A percentile compares a stretch with the other conserved stretches of the same genome.
These are phyloP conservation scores for Rutstroemia sydowiana DNA, from an alignment of 2,329 filamentous ascomycete genomes.

Conservation along the genomic window DNA sequence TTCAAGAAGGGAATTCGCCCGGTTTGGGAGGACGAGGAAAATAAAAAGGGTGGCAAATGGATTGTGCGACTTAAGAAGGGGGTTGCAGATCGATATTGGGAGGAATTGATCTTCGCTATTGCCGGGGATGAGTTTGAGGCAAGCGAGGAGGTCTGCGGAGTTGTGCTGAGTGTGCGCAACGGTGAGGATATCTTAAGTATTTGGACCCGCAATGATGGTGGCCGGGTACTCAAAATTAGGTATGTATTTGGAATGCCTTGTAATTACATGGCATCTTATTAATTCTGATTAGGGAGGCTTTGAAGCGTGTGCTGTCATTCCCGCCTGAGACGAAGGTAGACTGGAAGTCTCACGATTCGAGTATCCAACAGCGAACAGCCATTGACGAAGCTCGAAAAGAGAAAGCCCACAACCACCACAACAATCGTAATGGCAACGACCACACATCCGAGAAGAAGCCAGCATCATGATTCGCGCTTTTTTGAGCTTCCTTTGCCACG, in stretches of 20 bases:
- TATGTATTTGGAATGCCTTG: slow-evolving; percentile 37
- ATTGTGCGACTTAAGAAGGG: slow-evolving; percentile 96
- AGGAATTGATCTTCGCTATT: slow-evolving; percentile 83
- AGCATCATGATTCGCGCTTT: slow-evolving; percentile 14
- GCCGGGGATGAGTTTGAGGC: slow-evolving; percentile 91
- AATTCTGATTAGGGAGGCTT: slow-evolving; percentile 62
- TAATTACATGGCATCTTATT: slow-evolving; percentile 6
- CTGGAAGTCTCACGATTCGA: slow-evolving; percentile 95
- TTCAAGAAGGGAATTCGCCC: slow-evolving; percentile 95
- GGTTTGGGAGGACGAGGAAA: slow-evolving; percentile 98
- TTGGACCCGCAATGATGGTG: slow-evolving; percentile 91
- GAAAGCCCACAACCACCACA: slow-evolving; percentile 48
- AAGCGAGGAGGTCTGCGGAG: slow-evolving; percentile 88
- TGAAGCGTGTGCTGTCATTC: slow-evolving; percentile 83
- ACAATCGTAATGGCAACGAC: slow-evolving; percentile 11
- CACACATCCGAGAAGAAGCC: slow-evolving; percentile 20
- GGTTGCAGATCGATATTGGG: slow-evolving; percentile 93
- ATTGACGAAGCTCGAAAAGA: slow-evolving; percentile 90
- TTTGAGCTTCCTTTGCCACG: slow-evolving; percentile 14
- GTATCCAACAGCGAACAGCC: slow-evolving; percentile 82
- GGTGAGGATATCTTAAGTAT: slow-evolving; percentile 97
- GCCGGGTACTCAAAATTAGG: slow-evolving; percentile 93
- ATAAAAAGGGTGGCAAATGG: slow-evolving; percentile 95
- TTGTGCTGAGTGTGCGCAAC: slow-evolving; percentile 87
- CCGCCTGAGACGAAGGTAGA: slow-evolving; percentile 84